Conservation (phyloP, 371 early-diverging fungal species). For the Thermomucor indicae-seudaticae region DNA sequence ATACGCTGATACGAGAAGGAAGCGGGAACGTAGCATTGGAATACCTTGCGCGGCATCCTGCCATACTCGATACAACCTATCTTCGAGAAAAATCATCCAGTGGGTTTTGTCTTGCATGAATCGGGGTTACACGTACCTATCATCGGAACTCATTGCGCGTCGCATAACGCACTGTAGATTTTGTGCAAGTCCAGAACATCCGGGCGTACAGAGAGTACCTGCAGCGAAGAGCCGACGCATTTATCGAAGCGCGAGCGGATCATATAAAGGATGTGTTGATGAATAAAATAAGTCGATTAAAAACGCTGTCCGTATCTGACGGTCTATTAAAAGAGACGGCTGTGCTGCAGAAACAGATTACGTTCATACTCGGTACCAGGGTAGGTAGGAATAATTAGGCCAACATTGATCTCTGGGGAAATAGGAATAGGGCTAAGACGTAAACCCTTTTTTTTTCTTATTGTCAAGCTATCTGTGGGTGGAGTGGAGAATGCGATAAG, state of each 20-base stretch:
- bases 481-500: slow-evolving; percentile 87
- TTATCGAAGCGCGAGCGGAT: slow-evolving; percentile 72
- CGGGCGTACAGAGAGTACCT: slow-evolving; percentile 81
- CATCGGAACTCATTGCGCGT: slow-evolving; percentile 18
- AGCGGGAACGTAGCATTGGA: slow-evolving; percentile 67
- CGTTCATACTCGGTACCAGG: slow-evolving; percentile 71
- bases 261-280: slow-evolving; percentile 47
- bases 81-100: slow-evolving; percentile 62
- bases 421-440: no score
- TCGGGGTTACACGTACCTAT: no score
- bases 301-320: slow-evolving; percentile 57
- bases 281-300: slow-evolving; percentile 46
- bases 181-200: slow-evolving; percentile 73
- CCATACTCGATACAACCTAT: slow-evolving; percentile 52
- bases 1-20: slow-evolving; percentile 82
- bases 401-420: not conserved
- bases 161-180: slow-evolving; percentile 9
- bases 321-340: slow-evolving; percentile 75
- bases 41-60: slow-evolving; percentile 51
- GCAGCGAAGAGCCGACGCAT: slow-evolving; percentile 74
- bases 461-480: slow-evolving; percentile 62
- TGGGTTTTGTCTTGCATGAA: slow-evolving; percentile 17
- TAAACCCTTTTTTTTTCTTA: no score
- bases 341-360: slow-evolving; percentile 78
- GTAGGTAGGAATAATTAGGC: slow-evolving; percentile 30